These are phyloP conservation scores for Xylariaceae sp. DNA, from an alignment of 2,329 filamentous ascomycete genomes.

Conservation along the genomic window DNA sequence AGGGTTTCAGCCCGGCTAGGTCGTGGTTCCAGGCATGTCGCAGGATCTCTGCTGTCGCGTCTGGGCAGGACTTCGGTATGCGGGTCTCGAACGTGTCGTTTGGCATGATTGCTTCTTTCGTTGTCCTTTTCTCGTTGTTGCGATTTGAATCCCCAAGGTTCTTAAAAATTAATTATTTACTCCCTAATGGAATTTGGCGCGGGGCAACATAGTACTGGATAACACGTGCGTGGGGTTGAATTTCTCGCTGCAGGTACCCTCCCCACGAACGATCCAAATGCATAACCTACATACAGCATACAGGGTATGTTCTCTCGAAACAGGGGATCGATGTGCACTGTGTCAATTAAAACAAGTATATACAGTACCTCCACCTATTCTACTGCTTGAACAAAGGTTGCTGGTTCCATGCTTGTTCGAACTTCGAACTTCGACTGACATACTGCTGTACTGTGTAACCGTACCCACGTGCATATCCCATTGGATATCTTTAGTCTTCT, in stretches of 20 bases:
- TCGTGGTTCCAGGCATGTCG: conserved; percentile 56
- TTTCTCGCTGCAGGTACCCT: no score
- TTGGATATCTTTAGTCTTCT: no score
- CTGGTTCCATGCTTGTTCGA: no score
- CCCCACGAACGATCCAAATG: no score
- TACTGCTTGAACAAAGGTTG: no score
- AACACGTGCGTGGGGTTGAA: conserved; percentile 7
- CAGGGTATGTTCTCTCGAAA: conserved; percentile 33
- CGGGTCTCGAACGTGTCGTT: conserved; percentile 49
- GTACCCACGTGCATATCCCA: no score
- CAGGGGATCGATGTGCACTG: conserved; percentile 37
- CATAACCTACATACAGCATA: not conserved
- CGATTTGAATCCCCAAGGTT: not conserved
- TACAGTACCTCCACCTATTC: no score
- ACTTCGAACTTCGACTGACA: no score
- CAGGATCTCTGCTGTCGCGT: conserved; percentile 46
- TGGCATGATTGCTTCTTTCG: conserved; percentile 6
- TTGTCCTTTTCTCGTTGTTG: not conserved
- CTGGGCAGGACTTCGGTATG: conserved; percentile 49
- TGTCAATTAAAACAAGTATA: conserved; percentile 38
- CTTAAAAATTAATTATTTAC: not conserved
- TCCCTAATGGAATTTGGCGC: not conserved
- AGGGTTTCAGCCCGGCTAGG: conserved; percentile 58
- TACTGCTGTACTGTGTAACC: no score
- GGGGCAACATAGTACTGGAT: not conserved